Evolutionary conservation across 2,329 filamentous ascomycete genomes (phyloP).

Genomic region (Xylariomycetidae sp.): DNA sequence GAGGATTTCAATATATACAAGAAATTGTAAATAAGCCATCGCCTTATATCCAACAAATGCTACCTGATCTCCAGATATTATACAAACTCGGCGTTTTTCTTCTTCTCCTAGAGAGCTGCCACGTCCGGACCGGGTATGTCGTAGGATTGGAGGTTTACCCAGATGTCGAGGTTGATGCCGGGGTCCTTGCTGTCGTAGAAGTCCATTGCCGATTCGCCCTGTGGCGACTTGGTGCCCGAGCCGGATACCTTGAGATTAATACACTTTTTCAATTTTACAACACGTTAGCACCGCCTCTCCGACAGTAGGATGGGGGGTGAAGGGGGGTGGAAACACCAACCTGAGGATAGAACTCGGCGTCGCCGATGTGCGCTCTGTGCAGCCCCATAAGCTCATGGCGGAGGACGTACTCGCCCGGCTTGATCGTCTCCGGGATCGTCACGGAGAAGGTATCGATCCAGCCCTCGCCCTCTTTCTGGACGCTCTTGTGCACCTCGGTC

Average conservation of each 20-base stretch:
- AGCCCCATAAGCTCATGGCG: constrained; percentile 23
- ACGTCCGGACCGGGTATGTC: not conserved
- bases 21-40: no score
- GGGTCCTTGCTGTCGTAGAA: constrained; percentile 14
- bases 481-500: constrained; percentile 36
- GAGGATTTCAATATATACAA: no score
- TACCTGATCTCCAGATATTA: no score
- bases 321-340: constrained; percentile 6
- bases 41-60: no score
- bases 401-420: constrained; percentile 18
- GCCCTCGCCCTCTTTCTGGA: constrained; percentile 42
- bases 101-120: no score
- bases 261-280: constrained; percentile 13
- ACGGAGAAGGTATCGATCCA: constrained; percentile 34
- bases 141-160: constrained; percentile 13
- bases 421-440: constrained; percentile 26
- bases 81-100: no score
- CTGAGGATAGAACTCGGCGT: constrained; percentile 21
- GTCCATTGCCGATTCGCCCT: constrained; percentile 10
- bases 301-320: not conserved
- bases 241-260: constrained; percentile 19
- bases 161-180: constrained; percentile 15
- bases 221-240: constrained; percentile 11
- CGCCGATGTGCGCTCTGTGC: constrained; percentile 16
- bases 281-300: constrained; percentile 6